phyloP scores from a whole-genome alignment of 164 flowering plant genomes.

The Umbilicus rupestris region DNA sequence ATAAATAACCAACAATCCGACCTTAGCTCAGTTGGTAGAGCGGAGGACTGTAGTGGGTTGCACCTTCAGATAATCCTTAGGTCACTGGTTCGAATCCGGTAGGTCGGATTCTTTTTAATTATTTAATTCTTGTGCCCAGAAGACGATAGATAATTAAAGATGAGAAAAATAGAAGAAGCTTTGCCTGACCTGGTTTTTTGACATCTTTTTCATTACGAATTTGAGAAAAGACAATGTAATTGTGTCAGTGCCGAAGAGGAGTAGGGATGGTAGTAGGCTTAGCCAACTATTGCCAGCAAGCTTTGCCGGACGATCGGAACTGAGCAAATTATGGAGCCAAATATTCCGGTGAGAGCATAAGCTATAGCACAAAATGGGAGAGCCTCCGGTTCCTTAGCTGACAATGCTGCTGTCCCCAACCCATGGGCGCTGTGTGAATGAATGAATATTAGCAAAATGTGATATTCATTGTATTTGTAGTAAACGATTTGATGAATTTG shows the following conservation, averaged over 20 bases:
- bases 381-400: constrained; percentile 97
- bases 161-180: too few relatives aligned
- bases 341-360: constrained; percentile 85
- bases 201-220: neutral
- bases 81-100: too few relatives aligned
- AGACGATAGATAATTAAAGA: too few relatives aligned
- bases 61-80: too few relatives aligned
- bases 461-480: neutral
- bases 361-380: constrained; percentile 98
- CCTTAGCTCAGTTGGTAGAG: too few relatives aligned
- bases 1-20: too few relatives aligned
- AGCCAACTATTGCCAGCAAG: constrained; percentile 67
- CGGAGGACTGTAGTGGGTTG: too few relatives aligned
- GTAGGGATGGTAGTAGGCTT: constrained; percentile 12
- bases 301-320: constrained; percentile 80
- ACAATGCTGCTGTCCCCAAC: constrained; percentile 90
- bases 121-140: too few relatives aligned
- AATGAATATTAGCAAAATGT: neutral
- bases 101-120: too few relatives aligned
- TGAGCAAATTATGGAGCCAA: constrained; percentile 82
- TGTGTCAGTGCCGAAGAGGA: too few relatives aligned
- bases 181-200: too few relatives aligned
- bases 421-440: constrained; percentile 76
- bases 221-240: too few relatives aligned
- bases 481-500: neutral